These are phyloP conservation scores for Leucosporidium creatinivorum DNA, from an alignment of 768 basidiomycete species.

Conservation along the genomic window DNA sequence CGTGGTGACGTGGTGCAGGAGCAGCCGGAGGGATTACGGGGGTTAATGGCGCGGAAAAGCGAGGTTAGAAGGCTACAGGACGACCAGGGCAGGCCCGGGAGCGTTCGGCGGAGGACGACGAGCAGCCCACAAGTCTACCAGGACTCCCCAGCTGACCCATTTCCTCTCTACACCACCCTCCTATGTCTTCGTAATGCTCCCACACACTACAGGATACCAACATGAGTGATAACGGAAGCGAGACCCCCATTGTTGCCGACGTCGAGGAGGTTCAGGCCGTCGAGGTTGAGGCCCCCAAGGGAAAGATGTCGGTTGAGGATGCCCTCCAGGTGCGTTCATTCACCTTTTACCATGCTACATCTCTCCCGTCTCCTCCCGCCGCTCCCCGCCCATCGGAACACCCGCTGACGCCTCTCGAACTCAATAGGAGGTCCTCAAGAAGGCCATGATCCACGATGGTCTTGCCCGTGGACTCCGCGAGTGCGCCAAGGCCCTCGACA, in stretches of 20 bases:
- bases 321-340: slow-evolving; percentile 52
- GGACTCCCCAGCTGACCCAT: no score
- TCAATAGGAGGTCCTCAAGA: slow-evolving; percentile 92
- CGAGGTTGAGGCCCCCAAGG: slow-evolving; percentile 76
- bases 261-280: slow-evolving; percentile 50
- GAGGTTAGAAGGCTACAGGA: no score
- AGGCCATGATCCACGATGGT: slow-evolving; percentile 94
- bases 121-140: no score
- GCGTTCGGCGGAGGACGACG: no score
- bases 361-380: not conserved
- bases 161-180: no score
- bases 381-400: not conserved
- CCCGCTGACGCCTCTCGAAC: slow-evolving; percentile 10
- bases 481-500: slow-evolving; percentile 95
- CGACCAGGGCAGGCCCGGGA: no score
- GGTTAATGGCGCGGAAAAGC: no score
- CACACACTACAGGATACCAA: not conserved
- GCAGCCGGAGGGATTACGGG: no score
- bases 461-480: slow-evolving; percentile 97
- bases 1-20: no score
- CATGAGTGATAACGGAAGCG: slow-evolving; percentile 34
- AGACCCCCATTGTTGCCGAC: slow-evolving; percentile 29
- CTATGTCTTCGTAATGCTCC: not conserved
- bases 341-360: slow-evolving; percentile 55
- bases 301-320: slow-evolving; percentile 91